Conservation (phyloP, 352 stramenopile species). For the Phytophthora constricta region DNA sequence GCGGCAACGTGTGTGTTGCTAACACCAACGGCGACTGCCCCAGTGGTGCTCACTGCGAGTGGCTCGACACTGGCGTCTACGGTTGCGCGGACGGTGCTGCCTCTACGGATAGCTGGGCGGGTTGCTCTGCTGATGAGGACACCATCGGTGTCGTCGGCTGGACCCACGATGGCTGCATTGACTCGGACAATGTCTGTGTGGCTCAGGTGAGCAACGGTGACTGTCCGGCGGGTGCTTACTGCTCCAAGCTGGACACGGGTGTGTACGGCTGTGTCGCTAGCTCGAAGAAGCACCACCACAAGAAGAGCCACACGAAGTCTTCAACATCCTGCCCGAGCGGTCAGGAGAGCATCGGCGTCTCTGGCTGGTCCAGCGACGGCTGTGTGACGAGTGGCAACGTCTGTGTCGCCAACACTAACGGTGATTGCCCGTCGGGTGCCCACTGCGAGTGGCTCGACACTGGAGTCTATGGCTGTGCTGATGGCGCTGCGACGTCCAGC, state of each 20-base stretch:
- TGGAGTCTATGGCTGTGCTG: slow-evolving; percentile 26
- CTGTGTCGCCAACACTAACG: slow-evolving; percentile 21
- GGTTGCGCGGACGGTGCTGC: slow-evolving; percentile 30
- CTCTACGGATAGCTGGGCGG: slow-evolving; percentile 7
- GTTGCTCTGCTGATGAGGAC: slow-evolving; percentile 17
- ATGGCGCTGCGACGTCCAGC: slow-evolving; percentile 8
- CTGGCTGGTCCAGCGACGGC: slow-evolving; percentile 13
- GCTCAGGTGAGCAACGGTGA: slow-evolving; percentile 29
- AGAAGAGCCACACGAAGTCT: slow-evolving; percentile 8
- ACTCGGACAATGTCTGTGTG: slow-evolving; percentile 24
- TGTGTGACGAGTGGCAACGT: slow-evolving; percentile 18
- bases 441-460: slow-evolving; percentile 27
- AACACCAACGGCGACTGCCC: slow-evolving; percentile 27
- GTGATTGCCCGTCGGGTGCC: slow-evolving; percentile 19
- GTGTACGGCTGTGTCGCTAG: slow-evolving; percentile 29
- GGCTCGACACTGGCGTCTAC: slow-evolving; percentile 37
- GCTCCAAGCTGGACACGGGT: slow-evolving; percentile 28
- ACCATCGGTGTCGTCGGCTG: slow-evolving; percentile 34
- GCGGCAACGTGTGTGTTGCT: slow-evolving; percentile 27
- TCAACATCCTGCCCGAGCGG: slow-evolving; percentile 9
- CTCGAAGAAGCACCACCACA: slow-evolving; percentile 16
- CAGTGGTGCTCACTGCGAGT: slow-evolving; percentile 30
- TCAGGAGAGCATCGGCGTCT: slow-evolving; percentile 28
- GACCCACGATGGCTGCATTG: slow-evolving; percentile 30
- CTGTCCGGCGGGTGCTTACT: slow-evolving; percentile 29